A percentile compares a stretch with the other conserved stretches of the same genome.
Conservation (phyloP, 2,329 filamentous ascomycete species). For the Phaeosphaeriaceae sp. region DNA sequence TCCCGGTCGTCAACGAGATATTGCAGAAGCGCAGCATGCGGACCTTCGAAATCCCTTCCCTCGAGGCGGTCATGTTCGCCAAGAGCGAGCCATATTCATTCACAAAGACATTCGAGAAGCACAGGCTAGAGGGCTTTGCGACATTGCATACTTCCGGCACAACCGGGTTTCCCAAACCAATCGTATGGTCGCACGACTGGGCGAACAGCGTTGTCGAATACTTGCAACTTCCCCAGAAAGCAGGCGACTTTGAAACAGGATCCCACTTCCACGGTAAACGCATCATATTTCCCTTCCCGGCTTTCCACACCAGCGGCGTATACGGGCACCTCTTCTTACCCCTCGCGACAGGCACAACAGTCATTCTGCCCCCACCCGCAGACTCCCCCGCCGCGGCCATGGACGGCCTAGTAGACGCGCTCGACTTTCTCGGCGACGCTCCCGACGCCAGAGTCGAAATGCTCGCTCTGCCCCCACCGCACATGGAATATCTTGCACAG, state of each 20-base stretch:
- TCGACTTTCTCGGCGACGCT: background rate
- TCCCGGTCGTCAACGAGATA: slow-evolving; percentile 17
- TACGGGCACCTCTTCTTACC: slow-evolving; percentile 8
- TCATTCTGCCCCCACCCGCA: slow-evolving; percentile 7
- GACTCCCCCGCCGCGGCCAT: background rate
- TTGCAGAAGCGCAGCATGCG: slow-evolving; percentile 20
- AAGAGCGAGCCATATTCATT: slow-evolving; percentile 23
- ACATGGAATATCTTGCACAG: slow-evolving; percentile 10
- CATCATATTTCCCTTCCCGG: slow-evolving; percentile 7
- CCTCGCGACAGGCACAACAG: slow-evolving; percentile 5
- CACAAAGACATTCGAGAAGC: slow-evolving; percentile 28
- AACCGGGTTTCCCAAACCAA: slow-evolving; percentile 47
- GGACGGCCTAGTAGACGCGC: slow-evolving; percentile 1
- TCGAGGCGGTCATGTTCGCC: slow-evolving; percentile 19
- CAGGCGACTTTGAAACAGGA: background rate
- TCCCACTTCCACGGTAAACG: slow-evolving; percentile 1
- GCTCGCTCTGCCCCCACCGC: slow-evolving; percentile 6
- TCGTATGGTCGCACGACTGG: slow-evolving; percentile 34
- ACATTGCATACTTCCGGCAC: slow-evolving; percentile 48
- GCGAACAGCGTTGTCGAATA: slow-evolving; percentile 5
- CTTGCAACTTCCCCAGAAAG: slow-evolving; percentile 7
- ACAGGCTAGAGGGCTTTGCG: slow-evolving; percentile 30
- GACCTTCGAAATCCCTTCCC: slow-evolving; percentile 17
- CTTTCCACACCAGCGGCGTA: slow-evolving; percentile 17
- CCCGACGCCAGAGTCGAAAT: background rate